phyloP scores from a whole-genome alignment of 2,329 filamentous ascomycete species.

The Lasiodiplodia hormozganensis region DNA sequence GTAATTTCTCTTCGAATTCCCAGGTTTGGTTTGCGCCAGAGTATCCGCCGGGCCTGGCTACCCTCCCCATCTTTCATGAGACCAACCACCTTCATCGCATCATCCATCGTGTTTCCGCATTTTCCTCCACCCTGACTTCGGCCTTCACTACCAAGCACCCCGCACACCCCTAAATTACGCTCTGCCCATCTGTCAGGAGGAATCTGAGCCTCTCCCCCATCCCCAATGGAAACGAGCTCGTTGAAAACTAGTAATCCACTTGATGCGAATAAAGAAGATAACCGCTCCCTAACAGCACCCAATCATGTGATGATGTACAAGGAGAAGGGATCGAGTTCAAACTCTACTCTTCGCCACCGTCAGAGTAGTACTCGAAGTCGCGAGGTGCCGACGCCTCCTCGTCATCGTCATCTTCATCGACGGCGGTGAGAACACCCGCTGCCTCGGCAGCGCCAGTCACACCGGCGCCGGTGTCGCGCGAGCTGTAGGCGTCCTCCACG shows the following conservation, averaged over 20 bases:
- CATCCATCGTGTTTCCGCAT: neutral
- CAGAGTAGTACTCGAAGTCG: conserved; percentile 81
- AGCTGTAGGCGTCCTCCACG: conserved; percentile 34
- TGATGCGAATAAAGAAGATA: neutral
- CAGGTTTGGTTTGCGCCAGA: neutral
- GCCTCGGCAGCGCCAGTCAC: conserved; percentile 70
- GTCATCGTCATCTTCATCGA: conserved; percentile 83
- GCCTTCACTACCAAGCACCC: neutral
- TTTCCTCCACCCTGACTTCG: neutral
- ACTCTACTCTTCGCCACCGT: conserved; percentile 55
- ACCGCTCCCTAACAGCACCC: conserved; percentile 7
- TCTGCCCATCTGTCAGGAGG: neutral
- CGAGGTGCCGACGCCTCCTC: conserved; percentile 74
- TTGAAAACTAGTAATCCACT: conserved; percentile 14
- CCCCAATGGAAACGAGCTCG: neutral
- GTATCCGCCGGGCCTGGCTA: neutral
- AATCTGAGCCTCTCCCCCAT: neutral
- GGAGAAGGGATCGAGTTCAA: neutral
- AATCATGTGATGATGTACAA: conserved; percentile 23
- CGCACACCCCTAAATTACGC: neutral
- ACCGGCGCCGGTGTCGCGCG: conserved; percentile 36
- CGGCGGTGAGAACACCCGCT: conserved; percentile 80
- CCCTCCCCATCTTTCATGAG: neutral
- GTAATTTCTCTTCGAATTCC: neutral
- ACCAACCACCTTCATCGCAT: neutral